Conservation (phyloP, 306 rosid genomes). For the Casuarina glauca region DNA sequence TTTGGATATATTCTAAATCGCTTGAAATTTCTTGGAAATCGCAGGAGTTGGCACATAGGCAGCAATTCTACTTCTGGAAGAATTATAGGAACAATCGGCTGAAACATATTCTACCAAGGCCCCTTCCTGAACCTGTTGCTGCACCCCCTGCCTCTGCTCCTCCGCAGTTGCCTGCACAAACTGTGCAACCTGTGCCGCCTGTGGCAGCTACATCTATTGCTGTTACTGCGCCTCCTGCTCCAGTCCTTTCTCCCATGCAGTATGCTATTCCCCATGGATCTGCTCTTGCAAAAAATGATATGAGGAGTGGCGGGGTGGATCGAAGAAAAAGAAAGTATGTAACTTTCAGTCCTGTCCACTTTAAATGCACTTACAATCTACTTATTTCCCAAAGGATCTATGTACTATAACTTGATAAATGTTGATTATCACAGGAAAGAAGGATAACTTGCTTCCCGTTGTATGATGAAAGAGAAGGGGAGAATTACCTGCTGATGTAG, state of each 20-base stretch:
- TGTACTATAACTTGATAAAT: slow-evolving; percentile 14
- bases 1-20: background rate
- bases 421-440: slow-evolving; percentile 49
- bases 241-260: slow-evolving; percentile 76
- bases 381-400: slow-evolving; percentile 2
- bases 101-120: slow-evolving; percentile 82
- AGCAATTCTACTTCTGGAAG: slow-evolving; percentile 98
- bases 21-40: slow-evolving; percentile 12
- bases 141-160: slow-evolving; percentile 54
- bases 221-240: slow-evolving; percentile 50
- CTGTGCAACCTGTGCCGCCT: slow-evolving; percentile 61
- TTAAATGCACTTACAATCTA: background rate
- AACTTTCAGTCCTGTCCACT: background rate
- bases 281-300: slow-evolving; percentile 57
- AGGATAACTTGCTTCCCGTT: slow-evolving; percentile 29
- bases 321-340: slow-evolving; percentile 84
- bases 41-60: slow-evolving; percentile 92
- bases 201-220: slow-evolving; percentile 49
- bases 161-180: slow-evolving; percentile 45
- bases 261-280: slow-evolving; percentile 67
- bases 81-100: slow-evolving; percentile 87
- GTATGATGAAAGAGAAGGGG: slow-evolving; percentile 19
- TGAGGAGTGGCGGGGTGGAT: slow-evolving; percentile 70
- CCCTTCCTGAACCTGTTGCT: slow-evolving; percentile 74
- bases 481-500: slow-evolving; percentile 27